These are phyloP conservation scores for Hypoxylon trugodes DNA, from an alignment of 495 filamentous ascomycete genomes.

Conservation along the genomic window DNA sequence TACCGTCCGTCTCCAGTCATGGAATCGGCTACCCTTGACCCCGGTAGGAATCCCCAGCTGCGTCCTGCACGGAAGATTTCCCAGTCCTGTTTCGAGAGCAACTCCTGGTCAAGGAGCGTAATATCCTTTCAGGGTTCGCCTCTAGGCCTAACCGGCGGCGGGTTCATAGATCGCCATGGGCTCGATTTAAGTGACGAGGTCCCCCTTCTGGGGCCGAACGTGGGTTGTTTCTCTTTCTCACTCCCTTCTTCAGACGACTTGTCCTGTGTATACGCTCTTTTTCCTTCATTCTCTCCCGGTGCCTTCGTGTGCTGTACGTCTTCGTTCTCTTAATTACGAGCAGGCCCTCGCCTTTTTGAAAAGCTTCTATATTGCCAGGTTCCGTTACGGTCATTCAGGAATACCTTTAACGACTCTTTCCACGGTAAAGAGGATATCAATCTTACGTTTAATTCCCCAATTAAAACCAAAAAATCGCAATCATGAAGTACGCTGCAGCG, in stretches of 20 bases:
- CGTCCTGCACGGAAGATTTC: conserved; percentile 45
- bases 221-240: conserved; percentile 52
- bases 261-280: conserved; percentile 46
- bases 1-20: conserved; percentile 23
- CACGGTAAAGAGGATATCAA: conserved; percentile 23
- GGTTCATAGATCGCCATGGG: conserved; percentile 55
- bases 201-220: conserved; percentile 38
- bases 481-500: conserved; percentile 63
- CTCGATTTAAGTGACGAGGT: conserved; percentile 59
- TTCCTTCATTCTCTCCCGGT: conserved; percentile 44
- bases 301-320: conserved; percentile 27
- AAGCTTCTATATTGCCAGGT: conserved; percentile 43
- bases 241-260: conserved; percentile 47
- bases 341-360: conserved; percentile 64
- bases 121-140: conserved; percentile 31
- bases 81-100: conserved; percentile 58
- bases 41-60: conserved; percentile 27
- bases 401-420: conserved; percentile 31
- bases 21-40: conserved; percentile 24
- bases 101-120: conserved; percentile 48
- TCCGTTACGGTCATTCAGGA: conserved; percentile 43
- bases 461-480: conserved; percentile 32
- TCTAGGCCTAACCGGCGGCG: conserved; percentile 34
- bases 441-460: conserved; percentile 32
- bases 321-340: conserved; percentile 58